phyloP scores from a whole-genome alignment of 176 grass and related monocot genomes.

The Oryza punctata region DNA sequence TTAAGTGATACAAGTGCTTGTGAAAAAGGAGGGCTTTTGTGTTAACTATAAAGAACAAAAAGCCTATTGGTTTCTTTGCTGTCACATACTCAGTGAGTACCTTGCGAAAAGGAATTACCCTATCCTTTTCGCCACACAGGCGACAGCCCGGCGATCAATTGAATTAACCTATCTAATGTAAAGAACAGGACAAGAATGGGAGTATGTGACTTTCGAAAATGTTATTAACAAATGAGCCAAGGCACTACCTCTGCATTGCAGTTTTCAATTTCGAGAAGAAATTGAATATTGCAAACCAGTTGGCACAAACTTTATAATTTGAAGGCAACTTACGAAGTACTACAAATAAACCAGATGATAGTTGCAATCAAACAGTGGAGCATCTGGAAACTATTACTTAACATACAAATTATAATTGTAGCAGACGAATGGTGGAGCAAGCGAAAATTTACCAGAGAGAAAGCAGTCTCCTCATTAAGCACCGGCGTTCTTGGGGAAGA shows the following conservation, averaged over 20 bases:
- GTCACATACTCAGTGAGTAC: neutral
- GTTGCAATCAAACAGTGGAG: neutral
- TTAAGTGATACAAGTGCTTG: neutral
- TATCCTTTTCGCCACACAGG: neutral
- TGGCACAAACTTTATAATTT: neutral
- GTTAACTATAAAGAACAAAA: neutral
- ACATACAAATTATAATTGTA: neutral
- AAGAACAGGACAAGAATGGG: neutral
- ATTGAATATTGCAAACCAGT: neutral
- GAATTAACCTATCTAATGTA: neutral
- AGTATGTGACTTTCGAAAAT: neutral
- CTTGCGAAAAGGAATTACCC: neutral
- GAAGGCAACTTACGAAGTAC: neutral
- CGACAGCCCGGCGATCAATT: too few relatives aligned
- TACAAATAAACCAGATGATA: neutral
- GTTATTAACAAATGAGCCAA: neutral
- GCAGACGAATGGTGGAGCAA: neutral
- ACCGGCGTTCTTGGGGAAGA: slow-evolving; percentile 63
- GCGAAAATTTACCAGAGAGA: slow-evolving; percentile 55
- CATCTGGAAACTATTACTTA: neutral
- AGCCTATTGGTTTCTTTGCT: neutral
- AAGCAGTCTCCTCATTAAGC: slow-evolving; percentile 56
- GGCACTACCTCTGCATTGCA: neutral
- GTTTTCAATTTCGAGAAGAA: neutral
- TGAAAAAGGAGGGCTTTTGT: neutral